phyloP scores from a whole-genome alignment of 208 protist species.

The Leishmania major region DNA sequence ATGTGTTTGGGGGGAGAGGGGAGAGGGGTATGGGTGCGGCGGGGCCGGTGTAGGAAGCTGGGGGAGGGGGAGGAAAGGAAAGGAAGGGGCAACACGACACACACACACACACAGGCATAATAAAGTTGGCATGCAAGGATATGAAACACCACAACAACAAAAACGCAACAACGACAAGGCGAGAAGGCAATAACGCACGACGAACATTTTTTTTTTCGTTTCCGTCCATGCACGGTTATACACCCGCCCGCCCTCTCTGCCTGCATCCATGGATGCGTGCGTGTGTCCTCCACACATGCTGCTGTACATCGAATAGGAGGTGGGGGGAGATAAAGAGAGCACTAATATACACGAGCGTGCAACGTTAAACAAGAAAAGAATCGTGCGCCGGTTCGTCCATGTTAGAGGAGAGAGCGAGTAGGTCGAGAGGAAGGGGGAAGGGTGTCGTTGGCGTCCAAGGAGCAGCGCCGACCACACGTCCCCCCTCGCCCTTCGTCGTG shows the following conservation, averaged over 20 bases:
- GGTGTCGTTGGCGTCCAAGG: neutral
- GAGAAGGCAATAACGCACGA: neutral
- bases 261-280: neutral
- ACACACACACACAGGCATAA: neutral
- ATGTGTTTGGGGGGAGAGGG: neutral
- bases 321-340: no score
- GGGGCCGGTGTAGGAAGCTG: neutral
- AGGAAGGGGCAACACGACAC: neutral
- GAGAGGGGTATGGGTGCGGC: no score
- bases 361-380: neutral
- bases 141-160: neutral
- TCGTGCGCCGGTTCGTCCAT: neutral
- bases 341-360: neutral
- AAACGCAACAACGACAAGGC: neutral
- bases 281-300: slow-evolving; percentile 21
- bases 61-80: neutral
- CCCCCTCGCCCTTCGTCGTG: neutral
- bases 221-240: neutral
- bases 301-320: slow-evolving; percentile 3
- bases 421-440: neutral
- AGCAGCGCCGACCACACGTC: neutral
- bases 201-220: neutral
- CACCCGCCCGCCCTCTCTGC: neutral
- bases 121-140: neutral
- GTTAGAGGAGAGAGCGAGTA: neutral